A percentile compares a stretch with the other conserved stretches of the same genome.
Conservation (phyloP, 2,329 filamentous ascomycete genomes). For the Aspergillus felis region DNA sequence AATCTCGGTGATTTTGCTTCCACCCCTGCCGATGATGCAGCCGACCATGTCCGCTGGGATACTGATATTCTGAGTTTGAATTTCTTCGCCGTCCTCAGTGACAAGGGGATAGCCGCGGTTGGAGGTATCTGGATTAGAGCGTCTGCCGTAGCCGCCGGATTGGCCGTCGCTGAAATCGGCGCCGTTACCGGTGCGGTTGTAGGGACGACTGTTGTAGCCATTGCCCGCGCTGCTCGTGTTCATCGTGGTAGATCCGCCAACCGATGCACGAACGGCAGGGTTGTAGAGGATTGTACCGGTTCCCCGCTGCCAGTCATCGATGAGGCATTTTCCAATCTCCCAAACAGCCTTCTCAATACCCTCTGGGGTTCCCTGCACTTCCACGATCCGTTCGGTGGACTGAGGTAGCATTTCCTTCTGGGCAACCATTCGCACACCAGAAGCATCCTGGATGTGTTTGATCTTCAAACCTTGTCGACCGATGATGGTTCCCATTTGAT, state of each 20-base stretch:
- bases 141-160: constrained; percentile 66
- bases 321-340: constrained; percentile 98
- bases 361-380: constrained; percentile 90
- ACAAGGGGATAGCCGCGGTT: constrained; percentile 79
- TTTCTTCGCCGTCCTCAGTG: constrained; percentile 94
- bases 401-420: constrained; percentile 99
- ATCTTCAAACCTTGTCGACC: constrained; percentile 95
- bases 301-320: constrained; percentile 96
- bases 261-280: constrained; percentile 82
- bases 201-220: constrained; percentile 61
- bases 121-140: constrained; percentile 77
- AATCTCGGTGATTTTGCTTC: constrained; percentile 98
- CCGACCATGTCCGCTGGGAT: constrained; percentile 99
- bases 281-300: constrained; percentile 98
- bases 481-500: constrained; percentile 99
- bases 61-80: constrained; percentile 99
- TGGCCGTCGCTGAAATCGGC: constrained; percentile 87
- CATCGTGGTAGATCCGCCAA: constrained; percentile 50
- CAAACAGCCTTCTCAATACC: constrained; percentile 94
- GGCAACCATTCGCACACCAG: constrained; percentile 96
- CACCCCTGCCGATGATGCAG: constrained; percentile 93
- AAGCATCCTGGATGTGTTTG: constrained; percentile 97
- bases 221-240: constrained; percentile 50
- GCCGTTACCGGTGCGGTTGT: constrained; percentile 92
- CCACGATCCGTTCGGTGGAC: constrained; percentile 95